Evolutionary conservation across 495 filamentous ascomycete species (phyloP), one percentile per base, ranked within the genome.

Genomic region (Penicillium macrosclerotiorum): DNA sequence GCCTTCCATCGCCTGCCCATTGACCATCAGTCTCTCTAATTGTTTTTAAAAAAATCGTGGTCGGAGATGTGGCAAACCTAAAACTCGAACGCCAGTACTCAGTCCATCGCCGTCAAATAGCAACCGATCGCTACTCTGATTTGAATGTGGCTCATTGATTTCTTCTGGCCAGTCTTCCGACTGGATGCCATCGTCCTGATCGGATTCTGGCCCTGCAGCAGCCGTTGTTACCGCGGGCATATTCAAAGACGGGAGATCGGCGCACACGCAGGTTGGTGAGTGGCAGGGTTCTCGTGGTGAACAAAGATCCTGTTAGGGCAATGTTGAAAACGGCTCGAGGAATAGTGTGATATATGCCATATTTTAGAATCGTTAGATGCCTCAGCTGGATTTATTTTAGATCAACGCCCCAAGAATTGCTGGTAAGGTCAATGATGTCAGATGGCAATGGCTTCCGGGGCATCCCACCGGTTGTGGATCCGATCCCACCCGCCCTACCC

Each of bases 1-100:
- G 35, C 0, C 61, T 52, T 1, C 61, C 61, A 26, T 64, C 61
- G 5, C 51, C 60, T 64, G n/a, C n/a, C n/a, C n/a, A n/a, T n/a
- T n/a, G n/a, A n/a, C n/a, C n/a, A n/a, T n/a, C n/a, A n/a, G n/a
- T n/a, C n/a, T n/a, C n/a, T n/a, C n/a, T n/a, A n/a, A n/a, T n/a
- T n/a, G n/a, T n/a, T n/a, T n/a, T n/a, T n/a, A n/a, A n/a, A n/a
- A n/a, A n/a, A n/a, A n/a, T n/a, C 27, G 20, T 4, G 9, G 8
- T 25, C 19, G 9, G 4, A 4, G 14, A 12, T 13, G 9, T 31
- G 5, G 24, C 51, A 24, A 26, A 64, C 61, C 42, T 30, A 54
- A 16, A 12, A 64, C 47, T 34, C 39, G 46, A 19, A 64, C 61
- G 1, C 61, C 61, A 1, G 58, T 59, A 8, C 57, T 37, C 4